Base-by-base conservation (phyloP, 225 moss, liverwort and hornwort species). In the Rhytidiadelphus loreus region DNA sequence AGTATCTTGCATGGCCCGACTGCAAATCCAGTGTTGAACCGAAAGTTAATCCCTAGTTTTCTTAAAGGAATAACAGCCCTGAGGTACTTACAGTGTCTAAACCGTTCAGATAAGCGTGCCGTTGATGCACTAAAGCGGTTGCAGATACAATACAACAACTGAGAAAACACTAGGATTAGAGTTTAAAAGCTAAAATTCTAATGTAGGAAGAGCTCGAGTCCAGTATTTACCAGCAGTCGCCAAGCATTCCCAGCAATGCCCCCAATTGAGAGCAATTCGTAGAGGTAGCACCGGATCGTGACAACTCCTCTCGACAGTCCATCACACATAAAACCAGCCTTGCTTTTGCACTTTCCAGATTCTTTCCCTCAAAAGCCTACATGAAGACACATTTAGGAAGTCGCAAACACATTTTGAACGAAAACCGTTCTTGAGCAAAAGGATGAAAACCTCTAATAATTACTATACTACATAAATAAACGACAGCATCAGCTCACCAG, bases 181-280 rank as follows among this genome's bases (percentile, higher is more conserved):
- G 41, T 56, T 61, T 33, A 52, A 68, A 86, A 74, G 72, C 13
- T 59, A 52, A 80, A 86, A 60, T 28, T 75, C 44, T 6, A 84
- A 81, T 30, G 70, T 43, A 44, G 76, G 12, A 56, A 69, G 57
- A 75, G 33, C 52, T 63, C 62, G 78, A 83, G 68, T 55, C 59
- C 84, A 77, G 44, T 75, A 55, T 44, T 89, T 92, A 99, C 98
- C 97, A 96, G 95, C 97, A 97, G 91, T 99, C 99, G 77, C 99
- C 99, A 82, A 99, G 94, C 97, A 96, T 97, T 82, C 99, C 99
- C 86, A 99, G 95, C 86, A 99, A 95, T 77, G 97, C 97, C 83
- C 99, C 99, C 84, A 99, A 92, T 85, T 97, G 96, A 85, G 96
- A 97, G 85, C 88, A 96, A 57, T 78, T 93, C 41, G 91, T 93